phyloP scores from a whole-genome alignment of 805 yeast species.

The Barnettozyma pratensis region DNA sequence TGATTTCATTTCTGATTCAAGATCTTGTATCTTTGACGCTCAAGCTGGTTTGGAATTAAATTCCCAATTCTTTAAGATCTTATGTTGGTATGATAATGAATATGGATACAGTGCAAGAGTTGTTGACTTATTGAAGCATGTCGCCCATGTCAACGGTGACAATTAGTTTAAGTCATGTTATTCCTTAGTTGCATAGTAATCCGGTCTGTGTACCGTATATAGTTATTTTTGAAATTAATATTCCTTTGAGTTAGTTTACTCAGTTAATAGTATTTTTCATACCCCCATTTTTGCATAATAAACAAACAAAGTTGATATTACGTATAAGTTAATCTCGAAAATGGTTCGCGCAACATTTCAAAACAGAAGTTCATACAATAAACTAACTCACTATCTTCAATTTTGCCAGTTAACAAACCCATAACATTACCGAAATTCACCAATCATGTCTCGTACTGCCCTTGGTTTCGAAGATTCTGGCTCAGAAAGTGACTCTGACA shows the following conservation, averaged over 20 bases:
- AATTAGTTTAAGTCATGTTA: not conserved
- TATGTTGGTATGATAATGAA: conserved; percentile 96
- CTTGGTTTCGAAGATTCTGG: not conserved
- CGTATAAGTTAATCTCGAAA: too few species aligned
- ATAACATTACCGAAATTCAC: too few species aligned
- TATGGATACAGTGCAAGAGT: conserved; percentile 96
- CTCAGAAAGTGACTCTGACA: not conserved
- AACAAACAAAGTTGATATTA: too few species aligned
- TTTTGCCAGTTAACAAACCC: too few species aligned
- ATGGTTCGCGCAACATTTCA: too few species aligned
- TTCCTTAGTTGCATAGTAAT: not conserved
- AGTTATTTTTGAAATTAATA: too few species aligned
- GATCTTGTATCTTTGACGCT: conserved; percentile 88
- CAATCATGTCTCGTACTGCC: not conserved
- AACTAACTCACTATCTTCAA: too few species aligned
- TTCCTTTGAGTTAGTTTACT: too few species aligned
- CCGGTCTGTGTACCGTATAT: not conserved
- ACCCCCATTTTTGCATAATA: too few species aligned
- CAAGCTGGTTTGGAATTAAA: conserved; percentile 86
- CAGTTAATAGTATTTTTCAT: too few species aligned
- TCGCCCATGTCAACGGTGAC: conserved; percentile 40
- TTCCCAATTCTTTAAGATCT: conserved; percentile 84
- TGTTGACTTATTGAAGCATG: conserved; percentile 80
- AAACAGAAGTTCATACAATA: too few species aligned
- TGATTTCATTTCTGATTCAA: conserved; percentile 79